Conservation (phyloP, 2,329 filamentous ascomycete species). For the Fusarium sp. region DNA sequence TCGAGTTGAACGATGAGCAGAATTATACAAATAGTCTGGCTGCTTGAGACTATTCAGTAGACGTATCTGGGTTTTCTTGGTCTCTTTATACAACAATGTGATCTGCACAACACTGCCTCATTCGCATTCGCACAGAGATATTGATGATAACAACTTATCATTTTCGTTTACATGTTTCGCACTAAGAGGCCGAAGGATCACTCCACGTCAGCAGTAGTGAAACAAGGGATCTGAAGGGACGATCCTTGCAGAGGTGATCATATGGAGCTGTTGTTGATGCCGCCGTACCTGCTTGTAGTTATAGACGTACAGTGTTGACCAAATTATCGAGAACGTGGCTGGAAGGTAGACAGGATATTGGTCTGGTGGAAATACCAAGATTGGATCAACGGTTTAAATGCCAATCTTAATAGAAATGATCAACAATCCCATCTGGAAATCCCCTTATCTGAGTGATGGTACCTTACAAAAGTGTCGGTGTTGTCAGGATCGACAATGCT, state of each 20-base stretch:
- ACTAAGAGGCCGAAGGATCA: neutral
- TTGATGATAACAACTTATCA: neutral
- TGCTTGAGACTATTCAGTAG: neutral
- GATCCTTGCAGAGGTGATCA: neutral
- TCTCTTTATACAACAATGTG: neutral
- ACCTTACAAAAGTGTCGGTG: too few species aligned
- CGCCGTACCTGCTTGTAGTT: neutral
- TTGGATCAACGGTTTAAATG: neutral
- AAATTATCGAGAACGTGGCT: neutral
- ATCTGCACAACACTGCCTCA: conserved; percentile 9
- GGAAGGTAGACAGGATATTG: neutral
- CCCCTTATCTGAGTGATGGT: too few species aligned
- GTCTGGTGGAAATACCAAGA: neutral
- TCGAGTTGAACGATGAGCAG: neutral
- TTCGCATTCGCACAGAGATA: conserved; percentile 1
- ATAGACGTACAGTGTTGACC: neutral
- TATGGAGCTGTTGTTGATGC: neutral
- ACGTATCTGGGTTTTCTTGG: neutral
- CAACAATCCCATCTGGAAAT: neutral
- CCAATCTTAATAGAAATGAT: fast-evolving
- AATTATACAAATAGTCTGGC: neutral
- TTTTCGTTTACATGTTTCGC: neutral
- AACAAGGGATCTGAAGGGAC: neutral
- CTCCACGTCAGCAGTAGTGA: neutral
- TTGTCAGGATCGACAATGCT: neutral